Percentiles rank a stretch among this genome's conserved stretches.
These are phyloP conservation scores for Lecanicillium sp. DNA, from an alignment of 2,329 filamentous ascomycete species.

Conservation along the genomic window DNA sequence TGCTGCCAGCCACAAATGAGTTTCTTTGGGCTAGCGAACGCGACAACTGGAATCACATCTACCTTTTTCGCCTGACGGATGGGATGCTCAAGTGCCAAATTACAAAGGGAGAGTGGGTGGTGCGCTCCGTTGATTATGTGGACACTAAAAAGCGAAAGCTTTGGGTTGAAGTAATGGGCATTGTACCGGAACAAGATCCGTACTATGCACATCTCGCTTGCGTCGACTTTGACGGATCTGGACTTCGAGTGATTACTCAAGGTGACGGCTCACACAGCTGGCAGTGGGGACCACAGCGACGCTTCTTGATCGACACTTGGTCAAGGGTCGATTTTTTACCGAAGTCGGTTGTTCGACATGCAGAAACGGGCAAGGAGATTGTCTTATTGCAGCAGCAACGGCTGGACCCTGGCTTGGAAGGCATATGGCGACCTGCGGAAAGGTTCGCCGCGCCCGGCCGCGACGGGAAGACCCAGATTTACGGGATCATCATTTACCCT, in stretches of 20 bases:
- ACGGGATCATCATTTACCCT: slow-evolving; percentile 24
- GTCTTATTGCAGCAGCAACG: slow-evolving; percentile 16
- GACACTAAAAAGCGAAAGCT: slow-evolving; percentile 18
- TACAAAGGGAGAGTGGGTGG: slow-evolving; percentile 23
- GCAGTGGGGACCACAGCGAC: slow-evolving; percentile 18
- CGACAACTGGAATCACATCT: slow-evolving; percentile 25
- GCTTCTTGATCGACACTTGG: slow-evolving; percentile 22
- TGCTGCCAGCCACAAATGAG: slow-evolving; percentile 14
- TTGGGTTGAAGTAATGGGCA: slow-evolving; percentile 20
- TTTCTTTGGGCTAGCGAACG: slow-evolving; percentile 26
- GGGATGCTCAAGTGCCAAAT: slow-evolving; percentile 17
- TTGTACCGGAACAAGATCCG: slow-evolving; percentile 20
- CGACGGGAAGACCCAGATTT: slow-evolving; percentile 22
- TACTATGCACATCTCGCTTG: slow-evolving; percentile 22
- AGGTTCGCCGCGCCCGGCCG: slow-evolving; percentile 22
- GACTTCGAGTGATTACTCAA: slow-evolving; percentile 20
- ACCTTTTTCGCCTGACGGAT: slow-evolving; percentile 19
- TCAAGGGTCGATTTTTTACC: slow-evolving; percentile 23
- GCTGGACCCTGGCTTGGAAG: slow-evolving; percentile 9
- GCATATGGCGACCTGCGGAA: slow-evolving; percentile 19
- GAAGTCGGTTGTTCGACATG: slow-evolving; percentile 17
- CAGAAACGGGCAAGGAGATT: slow-evolving; percentile 16
- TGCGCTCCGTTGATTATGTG: slow-evolving; percentile 18
- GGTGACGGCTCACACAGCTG: slow-evolving; percentile 24
- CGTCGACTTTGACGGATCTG: slow-evolving; percentile 23